Base-by-base conservation (phyloP, 1,284 basidiomycete genomes). In the Phenoliferia sp. region DNA sequence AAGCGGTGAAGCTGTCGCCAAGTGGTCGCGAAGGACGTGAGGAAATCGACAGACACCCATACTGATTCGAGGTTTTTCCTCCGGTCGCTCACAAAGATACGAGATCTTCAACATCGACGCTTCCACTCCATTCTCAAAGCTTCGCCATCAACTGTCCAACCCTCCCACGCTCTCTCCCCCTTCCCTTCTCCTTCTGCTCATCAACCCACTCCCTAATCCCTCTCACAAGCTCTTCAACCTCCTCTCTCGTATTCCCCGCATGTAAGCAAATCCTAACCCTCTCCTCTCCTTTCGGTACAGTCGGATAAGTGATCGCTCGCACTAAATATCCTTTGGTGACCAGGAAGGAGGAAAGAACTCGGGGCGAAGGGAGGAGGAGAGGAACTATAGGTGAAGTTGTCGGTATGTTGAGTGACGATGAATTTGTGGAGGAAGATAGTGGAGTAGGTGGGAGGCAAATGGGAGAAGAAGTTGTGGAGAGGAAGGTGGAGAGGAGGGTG, bases 221-320 rank as follows among this genome's bases (percentile, higher is more conserved):
- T 66, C 59, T 3, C 17, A 55, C 50, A 68, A 35, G 16, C 63
- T 26, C 63, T 15, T 86, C 83, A 0, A 94, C 82, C 50, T 94
- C 87, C 61, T 82, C 82, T 32, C 72, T 75, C 33, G 86, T 86
- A 71, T 93, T 91, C 2, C 83, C 84, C 0, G 90, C 85, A 77
- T 93, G 91, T 48, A 94, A 77, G 78, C 92, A 95, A 28, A 94
- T 84, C 0, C 92, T 81, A 6, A 94, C 86, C n/a, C 92, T 85
- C 63, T 92, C 89, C 64, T 84, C 84, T 15, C 90, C 91, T 69
- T 87, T 87, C 0, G 91, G 90, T 0, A 94, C 92, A 0, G 90
- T 94, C 5, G 79, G 79, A 65, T 79, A 79, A 26, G 86, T 87
- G 63, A 94, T 93, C 0, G 90, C 88, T 3, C 90, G 85, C 0